phyloP scores from a whole-genome alignment of 2,329 filamentous ascomycete species.

The Coleophoma cylindrospora region DNA sequence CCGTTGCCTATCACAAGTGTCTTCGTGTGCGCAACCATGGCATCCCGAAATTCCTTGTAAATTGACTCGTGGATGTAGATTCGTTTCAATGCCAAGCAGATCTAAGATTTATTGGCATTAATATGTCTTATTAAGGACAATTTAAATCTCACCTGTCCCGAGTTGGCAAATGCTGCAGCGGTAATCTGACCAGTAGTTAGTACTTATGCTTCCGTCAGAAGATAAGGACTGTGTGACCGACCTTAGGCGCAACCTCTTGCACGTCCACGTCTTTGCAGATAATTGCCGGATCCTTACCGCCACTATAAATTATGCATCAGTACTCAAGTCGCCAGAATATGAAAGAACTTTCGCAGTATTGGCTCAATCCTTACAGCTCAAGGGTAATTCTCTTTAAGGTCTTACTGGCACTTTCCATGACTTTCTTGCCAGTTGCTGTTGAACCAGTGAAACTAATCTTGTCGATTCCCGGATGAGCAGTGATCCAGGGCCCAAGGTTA shows the following conservation, averaged over 20 bases:
- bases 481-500: constrained; percentile 47
- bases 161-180: constrained; percentile 42
- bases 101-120: constrained; percentile 25
- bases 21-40: constrained; percentile 37
- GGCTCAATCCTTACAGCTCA: constrained; percentile 28
- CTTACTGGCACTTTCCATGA: constrained; percentile 42
- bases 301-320: constrained; percentile 14
- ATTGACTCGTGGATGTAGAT: constrained; percentile 55
- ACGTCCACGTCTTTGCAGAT: constrained; percentile 47
- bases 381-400: constrained; percentile 49
- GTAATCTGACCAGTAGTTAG: constrained; percentile 31
- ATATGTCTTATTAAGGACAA: neutral
- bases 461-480: constrained; percentile 46
- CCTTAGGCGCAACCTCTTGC: constrained; percentile 27
- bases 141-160: constrained; percentile 25
- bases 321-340: neutral
- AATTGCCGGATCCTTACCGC: constrained; percentile 49
- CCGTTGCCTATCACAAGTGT: constrained; percentile 30
- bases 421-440: constrained; percentile 40
- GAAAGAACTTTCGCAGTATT: neutral
- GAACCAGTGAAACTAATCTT: constrained; percentile 58
- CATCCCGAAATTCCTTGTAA: constrained; percentile 48
- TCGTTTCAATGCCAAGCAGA: constrained; percentile 51
- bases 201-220: too few species aligned
- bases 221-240: too few species aligned